Evolutionary conservation across 208 protist species (phyloP).

Genomic region (Leptomonas pyrrhocoris): DNA sequence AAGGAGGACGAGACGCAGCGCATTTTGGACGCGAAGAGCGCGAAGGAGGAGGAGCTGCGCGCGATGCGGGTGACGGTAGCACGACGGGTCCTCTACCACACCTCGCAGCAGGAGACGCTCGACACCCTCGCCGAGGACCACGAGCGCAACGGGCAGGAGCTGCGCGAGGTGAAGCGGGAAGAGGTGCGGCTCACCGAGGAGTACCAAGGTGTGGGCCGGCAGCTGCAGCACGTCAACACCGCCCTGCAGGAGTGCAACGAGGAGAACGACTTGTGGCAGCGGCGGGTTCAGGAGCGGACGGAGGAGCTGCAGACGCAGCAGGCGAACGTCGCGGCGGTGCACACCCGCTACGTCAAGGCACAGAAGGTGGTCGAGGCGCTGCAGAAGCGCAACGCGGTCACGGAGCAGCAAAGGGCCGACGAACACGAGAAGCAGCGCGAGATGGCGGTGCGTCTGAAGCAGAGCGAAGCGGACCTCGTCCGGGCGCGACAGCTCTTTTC

Average conservation of each 20-base stretch:
- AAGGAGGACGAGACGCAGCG: conserved; percentile 66
- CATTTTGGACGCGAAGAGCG: conserved; percentile 59
- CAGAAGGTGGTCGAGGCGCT: conserved; percentile 73
- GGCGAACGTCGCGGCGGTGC: conserved; percentile 41
- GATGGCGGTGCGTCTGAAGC: conserved; percentile 41
- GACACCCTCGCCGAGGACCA: conserved; percentile 68
- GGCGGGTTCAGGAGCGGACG: conserved; percentile 56
- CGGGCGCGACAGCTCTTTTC: conserved; percentile 37
- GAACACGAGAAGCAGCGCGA: conserved; percentile 65
- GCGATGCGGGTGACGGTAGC: conserved; percentile 64
- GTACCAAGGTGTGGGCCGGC: conserved; percentile 77
- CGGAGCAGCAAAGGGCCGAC: conserved; percentile 50
- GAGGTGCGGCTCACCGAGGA: conserved; percentile 72
- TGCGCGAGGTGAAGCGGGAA: conserved; percentile 42
- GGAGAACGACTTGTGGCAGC: conserved; percentile 78
- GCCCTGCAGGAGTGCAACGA: conserved; percentile 91
- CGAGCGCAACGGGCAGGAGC: conserved; percentile 48
- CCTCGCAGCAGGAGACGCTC: conserved; percentile 51
- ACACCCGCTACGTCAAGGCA: conserved; percentile 54
- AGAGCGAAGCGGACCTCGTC: conserved; percentile 64
- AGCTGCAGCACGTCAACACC: conserved; percentile 80
- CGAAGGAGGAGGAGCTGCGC: conserved; percentile 85
- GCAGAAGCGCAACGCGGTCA: conserved; percentile 65
- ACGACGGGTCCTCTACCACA: conserved; percentile 32
- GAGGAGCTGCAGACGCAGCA: conserved; percentile 74